These are phyloP conservation scores for Seminavis robusta DNA, from an alignment of 108 stramenopile genomes.

Conservation along the genomic window DNA sequence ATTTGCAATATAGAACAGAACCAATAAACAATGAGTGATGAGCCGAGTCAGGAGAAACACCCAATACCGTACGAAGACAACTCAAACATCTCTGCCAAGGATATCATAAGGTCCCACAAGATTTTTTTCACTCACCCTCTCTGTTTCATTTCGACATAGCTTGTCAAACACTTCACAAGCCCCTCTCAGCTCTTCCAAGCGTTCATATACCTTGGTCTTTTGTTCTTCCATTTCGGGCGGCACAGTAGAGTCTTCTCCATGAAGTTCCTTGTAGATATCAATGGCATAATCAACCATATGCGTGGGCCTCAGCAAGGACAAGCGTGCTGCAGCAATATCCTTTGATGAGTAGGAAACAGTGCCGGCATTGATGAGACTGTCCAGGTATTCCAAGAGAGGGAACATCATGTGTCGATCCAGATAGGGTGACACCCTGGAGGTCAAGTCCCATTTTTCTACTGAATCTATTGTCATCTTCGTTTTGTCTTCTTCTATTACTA, in stretches of 20 bases:
- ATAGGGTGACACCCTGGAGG: constrained; percentile 77
- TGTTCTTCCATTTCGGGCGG: constrained; percentile 80
- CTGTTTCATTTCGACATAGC: constrained; percentile 67
- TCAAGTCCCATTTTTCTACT: constrained; percentile 93
- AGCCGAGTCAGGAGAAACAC: background rate
- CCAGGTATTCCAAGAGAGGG: constrained; percentile 89
- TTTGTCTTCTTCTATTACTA: too few species aligned
- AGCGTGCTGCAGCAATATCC: constrained; percentile 78
- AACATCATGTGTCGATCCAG: constrained; percentile 96
- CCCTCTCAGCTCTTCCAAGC: constrained; percentile 74
- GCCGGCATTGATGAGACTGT: constrained; percentile 61
- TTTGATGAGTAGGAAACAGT: constrained; percentile 51
- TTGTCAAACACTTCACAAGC: constrained; percentile 65
- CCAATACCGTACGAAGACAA: background rate
- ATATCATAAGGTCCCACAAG: background rate
- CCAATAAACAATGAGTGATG: background rate
- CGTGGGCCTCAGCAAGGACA: constrained; percentile 76
- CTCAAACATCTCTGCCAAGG: background rate
- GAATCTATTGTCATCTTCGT: too few species aligned
- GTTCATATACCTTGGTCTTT: constrained; percentile 57
- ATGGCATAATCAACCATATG: constrained; percentile 94
- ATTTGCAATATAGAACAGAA: too few species aligned
- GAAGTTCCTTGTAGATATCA: constrained; percentile 74
- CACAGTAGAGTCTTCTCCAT: constrained; percentile 46
- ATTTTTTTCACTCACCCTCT: constrained; percentile 69